A percentile compares a stretch with the other conserved stretches of the same genome.
phyloP scores from a whole-genome alignment of 306 rosid species.

The Prosopis cineraria region DNA sequence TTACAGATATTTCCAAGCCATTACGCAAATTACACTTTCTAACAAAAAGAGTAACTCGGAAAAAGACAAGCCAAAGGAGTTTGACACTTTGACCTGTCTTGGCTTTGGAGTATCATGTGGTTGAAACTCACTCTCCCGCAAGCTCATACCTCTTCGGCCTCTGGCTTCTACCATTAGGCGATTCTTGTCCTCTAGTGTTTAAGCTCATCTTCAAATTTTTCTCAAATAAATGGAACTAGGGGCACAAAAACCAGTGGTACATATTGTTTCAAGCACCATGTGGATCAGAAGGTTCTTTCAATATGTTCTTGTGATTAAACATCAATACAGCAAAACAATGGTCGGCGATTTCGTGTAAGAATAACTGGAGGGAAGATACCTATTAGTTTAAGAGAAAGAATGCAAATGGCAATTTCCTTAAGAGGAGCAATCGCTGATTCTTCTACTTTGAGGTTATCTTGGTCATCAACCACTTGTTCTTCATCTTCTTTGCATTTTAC shows the following conservation, averaged over 20 bases:
- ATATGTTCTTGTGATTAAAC: conserved; percentile 39
- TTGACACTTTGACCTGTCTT: background rate
- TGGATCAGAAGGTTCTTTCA: conserved; percentile 51
- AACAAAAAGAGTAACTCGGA: background rate
- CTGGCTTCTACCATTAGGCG: conserved; percentile 17
- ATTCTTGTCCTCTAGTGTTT: conserved; percentile 38
- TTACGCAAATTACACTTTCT: background rate
- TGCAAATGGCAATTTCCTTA: conserved; percentile 67
- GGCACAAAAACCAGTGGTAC: conserved; percentile 54
- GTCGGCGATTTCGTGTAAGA: conserved; percentile 27
- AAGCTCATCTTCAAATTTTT: conserved; percentile 5
- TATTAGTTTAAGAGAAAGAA: conserved; percentile 6
- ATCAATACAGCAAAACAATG: conserved; percentile 34
- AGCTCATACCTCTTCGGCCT: background rate
- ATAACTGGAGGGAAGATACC: background rate
- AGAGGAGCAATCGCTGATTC: conserved; percentile 61
- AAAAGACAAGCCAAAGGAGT: background rate
- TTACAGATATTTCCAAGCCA: background rate
- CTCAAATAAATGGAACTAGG: conserved; percentile 22
- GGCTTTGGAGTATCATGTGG: conserved; percentile 24
- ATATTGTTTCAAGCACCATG: conserved; percentile 46
- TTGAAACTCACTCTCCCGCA: conserved; percentile 21
- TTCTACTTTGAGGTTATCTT: conserved; percentile 46
- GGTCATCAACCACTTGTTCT: conserved; percentile 40
- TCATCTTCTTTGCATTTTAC: conserved; percentile 53